Evolutionary conservation across 768 basidiomycete genomes (phyloP), one percentile per base, ranked within the genome.

Genomic region (Tricholomella constricta): DNA sequence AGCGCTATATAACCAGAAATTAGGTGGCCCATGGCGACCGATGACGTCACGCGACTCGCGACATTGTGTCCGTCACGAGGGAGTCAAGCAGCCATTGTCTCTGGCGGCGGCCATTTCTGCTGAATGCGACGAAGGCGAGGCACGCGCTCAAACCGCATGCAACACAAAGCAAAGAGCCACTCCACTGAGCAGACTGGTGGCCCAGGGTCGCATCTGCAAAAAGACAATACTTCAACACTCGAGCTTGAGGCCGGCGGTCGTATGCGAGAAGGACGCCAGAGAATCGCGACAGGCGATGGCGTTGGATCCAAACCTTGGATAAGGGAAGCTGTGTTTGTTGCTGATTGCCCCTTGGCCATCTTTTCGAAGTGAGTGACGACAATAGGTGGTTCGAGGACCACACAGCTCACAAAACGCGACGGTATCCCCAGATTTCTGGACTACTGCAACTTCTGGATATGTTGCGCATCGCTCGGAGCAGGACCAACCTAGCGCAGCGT

Each of bases 11-110:
- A 56, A 45, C 11, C 26, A n/a, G 40, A 54, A 43, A 17, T 27
- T 36, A 11, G 48, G 51, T 44, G 52, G 48, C 35, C 41, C 46
- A 23, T 42, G 22, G 41, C 47, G 44, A 48, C 49, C 9, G 25
- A 52, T 63, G 62, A 63, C 60, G 55, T 63, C 62, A 63, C 62
- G 60, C 62, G 60, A 42, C 34, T 10, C 5, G 44, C 41, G 32
- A 35, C 9, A 31, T 44, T 26, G 22, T 23, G 1, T 35, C 45
- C 43, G 29, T 36, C 46, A 32, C 37, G 34, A 27, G 31, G 31
- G 14, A 32, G 9, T 14, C 9, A 9, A 4, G 14, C 36, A 38
- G 14, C 20, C 19, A 19, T 40, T 40, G n/a, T n/a, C n/a, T n/a
- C n/a, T n/a, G n/a, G n/a, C n/a, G n/a, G n/a, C n/a, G n/a, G n/a